Evolutionary conservation across 1,139 yeast genomes (phyloP).

Genomic region (Lodderomyces jiufengensis): DNA sequence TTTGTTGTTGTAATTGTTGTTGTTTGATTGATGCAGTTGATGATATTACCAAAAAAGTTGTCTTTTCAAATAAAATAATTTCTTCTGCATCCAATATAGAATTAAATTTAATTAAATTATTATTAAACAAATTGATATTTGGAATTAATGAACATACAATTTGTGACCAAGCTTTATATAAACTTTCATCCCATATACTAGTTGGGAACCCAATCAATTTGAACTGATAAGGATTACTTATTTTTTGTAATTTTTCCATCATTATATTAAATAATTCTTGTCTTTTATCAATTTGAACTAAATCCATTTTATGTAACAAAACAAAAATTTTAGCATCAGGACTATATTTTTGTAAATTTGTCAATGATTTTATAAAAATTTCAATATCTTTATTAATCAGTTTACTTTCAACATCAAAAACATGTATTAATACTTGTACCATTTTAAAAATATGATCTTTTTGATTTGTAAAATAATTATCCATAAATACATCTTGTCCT

Average conservation of each 20-base stretch:
- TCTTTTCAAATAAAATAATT: conserved; percentile 86
- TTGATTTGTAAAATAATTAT: conserved; percentile 82
- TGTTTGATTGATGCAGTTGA: conserved; percentile 51
- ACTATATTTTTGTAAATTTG: conserved; percentile 76
- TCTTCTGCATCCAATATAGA: conserved; percentile 81
- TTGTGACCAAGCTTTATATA: conserved; percentile 95
- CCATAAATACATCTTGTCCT: conserved; percentile 96
- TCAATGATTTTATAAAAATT: conserved; percentile 79
- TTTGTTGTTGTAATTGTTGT: conserved; percentile 16
- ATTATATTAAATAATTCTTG: conserved; percentile 79
- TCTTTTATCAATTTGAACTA: conserved; percentile 83
- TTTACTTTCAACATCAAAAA: conserved; percentile 91
- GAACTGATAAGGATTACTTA: conserved; percentile 77
- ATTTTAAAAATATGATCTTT: conserved; percentile 89
- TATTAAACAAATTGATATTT: conserved; percentile 78
- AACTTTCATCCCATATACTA: conserved; percentile 95
- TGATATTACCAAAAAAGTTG: conserved; percentile 87
- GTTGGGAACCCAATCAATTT: conserved; percentile 88
- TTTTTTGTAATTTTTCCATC: conserved; percentile 77
- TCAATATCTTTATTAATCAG: conserved; percentile 92
- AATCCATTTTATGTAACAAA: conserved; percentile 91
- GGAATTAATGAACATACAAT: conserved; percentile 95
- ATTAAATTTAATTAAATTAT: conserved; percentile 71
- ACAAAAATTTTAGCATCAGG: conserved; percentile 94
- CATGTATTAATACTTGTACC: conserved; percentile 97